Conservation (phyloP, 805 yeast genomes). For the Kazachstania viticola region DNA sequence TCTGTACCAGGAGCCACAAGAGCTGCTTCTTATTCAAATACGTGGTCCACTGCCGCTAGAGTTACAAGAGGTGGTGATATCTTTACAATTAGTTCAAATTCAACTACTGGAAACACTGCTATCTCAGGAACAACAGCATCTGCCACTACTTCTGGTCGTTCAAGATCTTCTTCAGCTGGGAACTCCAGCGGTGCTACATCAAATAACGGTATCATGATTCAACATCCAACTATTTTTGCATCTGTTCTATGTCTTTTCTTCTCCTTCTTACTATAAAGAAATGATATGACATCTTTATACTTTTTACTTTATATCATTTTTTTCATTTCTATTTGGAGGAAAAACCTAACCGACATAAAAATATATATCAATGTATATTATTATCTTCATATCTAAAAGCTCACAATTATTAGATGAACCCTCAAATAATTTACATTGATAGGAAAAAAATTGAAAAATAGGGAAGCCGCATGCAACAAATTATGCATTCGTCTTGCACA, state of each 20-base stretch:
- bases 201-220: neutral
- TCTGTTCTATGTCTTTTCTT: neutral
- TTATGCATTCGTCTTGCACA: too few species aligned
- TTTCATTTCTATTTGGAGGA: neutral
- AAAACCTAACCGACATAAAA: too few species aligned
- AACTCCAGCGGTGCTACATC: neutral
- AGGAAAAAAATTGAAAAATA: too few species aligned
- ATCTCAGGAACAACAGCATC: neutral
- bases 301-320: neutral
- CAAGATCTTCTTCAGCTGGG: neutral
- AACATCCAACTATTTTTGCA: neutral
- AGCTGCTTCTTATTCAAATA: constrained; percentile 36
- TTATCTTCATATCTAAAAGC: too few species aligned
- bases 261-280: too few species aligned
- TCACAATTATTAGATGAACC: too few species aligned
- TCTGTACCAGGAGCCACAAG: constrained; percentile 39
- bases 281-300: neutral
- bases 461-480: too few species aligned
- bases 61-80: constrained; percentile 20
- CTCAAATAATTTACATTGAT: too few species aligned
- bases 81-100: constrained; percentile 8
- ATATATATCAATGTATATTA: too few species aligned
- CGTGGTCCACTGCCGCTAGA: constrained; percentile 26
- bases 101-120: neutral
- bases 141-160: neutral